Base-by-base conservation (phyloP, 306 rosid genomes). In the Myrica gale region DNA sequence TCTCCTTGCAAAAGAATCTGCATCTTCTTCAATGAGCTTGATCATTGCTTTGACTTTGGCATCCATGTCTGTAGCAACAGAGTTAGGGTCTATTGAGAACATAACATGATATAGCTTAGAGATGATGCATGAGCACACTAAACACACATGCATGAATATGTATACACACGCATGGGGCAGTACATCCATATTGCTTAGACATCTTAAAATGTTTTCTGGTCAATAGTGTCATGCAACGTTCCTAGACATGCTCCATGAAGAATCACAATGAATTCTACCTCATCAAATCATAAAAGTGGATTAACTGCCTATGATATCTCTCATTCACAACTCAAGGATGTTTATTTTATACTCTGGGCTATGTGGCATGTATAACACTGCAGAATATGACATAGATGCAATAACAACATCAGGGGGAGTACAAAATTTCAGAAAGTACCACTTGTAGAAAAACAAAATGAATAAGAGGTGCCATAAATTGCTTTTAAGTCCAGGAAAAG, bases 11-110 rank as follows among this genome's bases (percentile, higher is more conserved):
- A 96, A 96, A 37, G 99, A 96, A 83, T 96, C 99, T 19, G 98
- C 99, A 87, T 96, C 99, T 85, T 96, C 99, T 88, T 96, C 99
- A 63, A 96, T 96, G 76, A 92, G 99, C 87, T 92, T 96, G 82
- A 96, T 92, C 99, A 96, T 96, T 66, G 97, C 84, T 82, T 96
- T 96, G 48, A 96, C 99, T 87, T 96, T 96, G 79, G 89, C 86
- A 85, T 96, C 99, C 96, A 96, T 96, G 74, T 92, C 99, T 96
- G 89, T 74, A 76, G 45, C 73, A 82, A 58, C 62, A 66, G 69
- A 44, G 73, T 69, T 23, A 69, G 73, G 21, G 60, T 78, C 80
- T 53, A 72, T 79, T 42, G 56, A 68, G 71, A 71, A 66, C 39
- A 51, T 42, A 9, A 19, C 15, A 48, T 66, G n/a, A 65, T 39